Conservation (phyloP, 2,329 filamentous ascomycete species). For the Talaromyces amestolkiae region DNA sequence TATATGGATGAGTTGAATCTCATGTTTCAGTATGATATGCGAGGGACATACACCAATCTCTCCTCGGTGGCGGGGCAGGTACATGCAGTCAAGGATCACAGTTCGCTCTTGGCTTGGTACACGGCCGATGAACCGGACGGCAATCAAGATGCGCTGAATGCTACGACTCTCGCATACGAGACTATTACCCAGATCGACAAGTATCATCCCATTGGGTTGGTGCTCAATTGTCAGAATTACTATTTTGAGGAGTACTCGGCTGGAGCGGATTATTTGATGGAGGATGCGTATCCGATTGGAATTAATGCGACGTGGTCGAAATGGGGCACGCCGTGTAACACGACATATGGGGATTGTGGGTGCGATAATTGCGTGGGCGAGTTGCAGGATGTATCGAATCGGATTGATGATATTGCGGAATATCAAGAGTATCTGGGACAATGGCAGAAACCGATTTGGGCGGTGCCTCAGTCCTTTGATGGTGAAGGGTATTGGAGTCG, state of each 20-base stretch:
- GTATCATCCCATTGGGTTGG: constrained; percentile 16
- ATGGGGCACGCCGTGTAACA: constrained; percentile 18
- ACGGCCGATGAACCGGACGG: constrained; percentile 19
- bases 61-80: constrained; percentile 15
- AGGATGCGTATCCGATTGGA: constrained; percentile 19
- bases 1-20: constrained; percentile 19
- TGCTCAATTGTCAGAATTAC: constrained; percentile 18
- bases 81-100: constrained; percentile 12
- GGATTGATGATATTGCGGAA: constrained; percentile 10
- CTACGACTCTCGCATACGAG: constrained; percentile 15
- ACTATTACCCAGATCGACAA: constrained; percentile 15
- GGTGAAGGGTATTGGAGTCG: constrained; percentile 18
- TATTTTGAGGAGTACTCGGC: constrained; percentile 17
- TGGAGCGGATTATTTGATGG: constrained; percentile 19
- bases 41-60: constrained; percentile 16
- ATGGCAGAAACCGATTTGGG: constrained; percentile 17
- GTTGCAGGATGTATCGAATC: constrained; percentile 17
- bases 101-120: constrained; percentile 13
- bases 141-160: constrained; percentile 14
- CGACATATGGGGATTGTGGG: constrained; percentile 18
- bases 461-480: constrained; percentile 17
- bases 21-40: constrained; percentile 20
- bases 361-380: constrained; percentile 18
- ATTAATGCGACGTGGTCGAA: constrained; percentile 19
- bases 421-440: constrained; percentile 17